Evolutionary conservation across 495 filamentous ascomycete species (phyloP).

Genomic region (Margaritispora aquatica): DNA sequence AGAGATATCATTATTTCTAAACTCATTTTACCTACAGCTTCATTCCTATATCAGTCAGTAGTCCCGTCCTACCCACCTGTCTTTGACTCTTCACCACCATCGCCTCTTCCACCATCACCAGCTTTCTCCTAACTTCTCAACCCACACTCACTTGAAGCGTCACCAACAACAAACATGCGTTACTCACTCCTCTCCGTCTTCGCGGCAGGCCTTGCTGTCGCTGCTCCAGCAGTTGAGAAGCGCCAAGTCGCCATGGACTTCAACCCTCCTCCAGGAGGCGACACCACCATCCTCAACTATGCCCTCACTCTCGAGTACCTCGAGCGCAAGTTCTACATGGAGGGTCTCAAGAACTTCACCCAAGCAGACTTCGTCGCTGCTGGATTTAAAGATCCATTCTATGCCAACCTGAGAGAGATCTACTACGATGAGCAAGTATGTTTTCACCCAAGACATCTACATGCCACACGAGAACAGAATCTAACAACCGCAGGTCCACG

Average conservation of each 20-base stretch:
- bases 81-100: not conserved
- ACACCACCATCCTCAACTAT: constrained; percentile 24
- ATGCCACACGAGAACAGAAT: too few relatives aligned
- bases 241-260: constrained; percentile 9
- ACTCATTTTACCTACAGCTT: not conserved
- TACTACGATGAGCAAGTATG: constrained; percentile 15
- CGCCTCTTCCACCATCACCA: not conserved
- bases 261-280: constrained; percentile 19
- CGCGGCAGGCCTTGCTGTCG: constrained; percentile 4
- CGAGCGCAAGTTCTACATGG: constrained; percentile 43
- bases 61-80: not conserved
- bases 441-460: not conserved
- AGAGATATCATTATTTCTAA: not conserved
- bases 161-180: too few relatives aligned
- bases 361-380: constrained; percentile 41
- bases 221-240: constrained; percentile 7
- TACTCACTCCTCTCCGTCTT: constrained; percentile 6
- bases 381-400: constrained; percentile 35
- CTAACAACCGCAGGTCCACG: constrained; percentile 34
- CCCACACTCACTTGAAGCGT: not conserved
- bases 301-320: constrained; percentile 37
- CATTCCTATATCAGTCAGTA: not conserved
- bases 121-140: not conserved
- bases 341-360: constrained; percentile 50
- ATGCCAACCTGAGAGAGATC: constrained; percentile 37